Percentiles rank a stretch among this genome's conserved stretches.
phyloP scores from a whole-genome alignment of 164 flowering plant genomes.

The Echeveria elegans region DNA sequence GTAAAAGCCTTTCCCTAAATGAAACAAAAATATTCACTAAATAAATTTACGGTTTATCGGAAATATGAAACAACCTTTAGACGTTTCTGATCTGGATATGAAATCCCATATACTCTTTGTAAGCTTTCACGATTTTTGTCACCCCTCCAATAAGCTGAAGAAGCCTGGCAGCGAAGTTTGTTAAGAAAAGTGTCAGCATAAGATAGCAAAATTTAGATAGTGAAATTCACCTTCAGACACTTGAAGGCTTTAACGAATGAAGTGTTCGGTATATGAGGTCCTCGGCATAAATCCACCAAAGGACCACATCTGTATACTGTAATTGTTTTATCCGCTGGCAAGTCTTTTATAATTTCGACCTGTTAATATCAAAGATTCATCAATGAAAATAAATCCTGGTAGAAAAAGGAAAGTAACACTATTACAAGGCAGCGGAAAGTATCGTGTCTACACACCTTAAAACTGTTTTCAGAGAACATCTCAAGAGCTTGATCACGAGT shows the following conservation, averaged over 20 bases:
- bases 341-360: constrained; percentile 86
- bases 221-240: constrained; percentile 67
- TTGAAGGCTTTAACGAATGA: constrained; percentile 88
- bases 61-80: constrained; percentile 47
- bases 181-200: not conserved
- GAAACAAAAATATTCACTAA: not conserved
- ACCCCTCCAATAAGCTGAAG: constrained; percentile 97
- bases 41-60: not conserved
- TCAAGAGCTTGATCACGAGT: constrained; percentile 85
- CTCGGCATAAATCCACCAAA: constrained; percentile 93
- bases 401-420: not conserved
- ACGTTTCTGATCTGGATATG: constrained; percentile 78
- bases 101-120: constrained; percentile 96
- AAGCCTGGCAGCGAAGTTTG: constrained; percentile 46
- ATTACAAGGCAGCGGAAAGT: not conserved
- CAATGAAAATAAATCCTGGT: not conserved
- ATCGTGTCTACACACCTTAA: constrained; percentile 44
- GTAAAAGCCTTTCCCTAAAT: no score
- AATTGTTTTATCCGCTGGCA: constrained; percentile 90
- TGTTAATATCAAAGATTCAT: constrained; percentile 15
- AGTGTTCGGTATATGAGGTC: constrained; percentile 98
- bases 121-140: constrained; percentile 85
- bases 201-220: not conserved
- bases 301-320: constrained; percentile 99
- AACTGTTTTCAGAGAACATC: constrained; percentile 82